Evolutionary conservation across 129 eudicot genomes (phyloP).

Genomic region (Pseudognaphalium luteoalbum): DNA sequence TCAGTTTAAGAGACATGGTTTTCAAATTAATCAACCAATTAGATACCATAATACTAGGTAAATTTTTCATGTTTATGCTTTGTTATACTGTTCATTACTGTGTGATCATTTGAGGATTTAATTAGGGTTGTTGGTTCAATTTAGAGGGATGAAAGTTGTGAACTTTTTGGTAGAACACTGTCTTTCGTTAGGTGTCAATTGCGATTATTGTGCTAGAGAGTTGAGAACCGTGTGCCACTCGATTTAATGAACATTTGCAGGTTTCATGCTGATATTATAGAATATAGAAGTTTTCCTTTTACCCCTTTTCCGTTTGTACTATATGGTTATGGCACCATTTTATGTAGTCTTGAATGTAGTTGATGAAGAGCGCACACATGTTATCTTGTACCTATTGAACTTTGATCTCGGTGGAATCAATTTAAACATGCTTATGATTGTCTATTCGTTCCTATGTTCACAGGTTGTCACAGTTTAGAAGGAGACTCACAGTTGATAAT

Average conservation of each 20-base stretch:
- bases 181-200: too few relatives aligned
- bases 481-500: slow-evolving; percentile 55
- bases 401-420: not conserved
- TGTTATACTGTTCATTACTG: not conserved
- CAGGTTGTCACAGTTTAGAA: slow-evolving; percentile 54
- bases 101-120: not conserved
- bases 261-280: too few relatives aligned
- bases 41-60: slow-evolving; percentile 37
- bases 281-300: not conserved
- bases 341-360: not conserved
- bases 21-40: slow-evolving; percentile 34
- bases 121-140: slow-evolving; percentile 1
- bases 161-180: not conserved
- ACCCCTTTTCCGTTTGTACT: too few relatives aligned
- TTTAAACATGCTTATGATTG: not conserved
- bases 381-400: slow-evolving; percentile 3
- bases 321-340: slow-evolving; percentile 6
- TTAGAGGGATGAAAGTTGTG: not conserved
- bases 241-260: too few relatives aligned
- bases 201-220: too few relatives aligned
- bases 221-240: too few relatives aligned
- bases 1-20: slow-evolving; percentile 32
- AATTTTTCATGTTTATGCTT: not conserved
- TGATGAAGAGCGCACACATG: not conserved
- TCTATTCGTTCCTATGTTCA: slow-evolving; percentile 10